Base-by-base conservation (phyloP, 129 eudicot genomes). In the Ambrosia artemisiifolia region DNA sequence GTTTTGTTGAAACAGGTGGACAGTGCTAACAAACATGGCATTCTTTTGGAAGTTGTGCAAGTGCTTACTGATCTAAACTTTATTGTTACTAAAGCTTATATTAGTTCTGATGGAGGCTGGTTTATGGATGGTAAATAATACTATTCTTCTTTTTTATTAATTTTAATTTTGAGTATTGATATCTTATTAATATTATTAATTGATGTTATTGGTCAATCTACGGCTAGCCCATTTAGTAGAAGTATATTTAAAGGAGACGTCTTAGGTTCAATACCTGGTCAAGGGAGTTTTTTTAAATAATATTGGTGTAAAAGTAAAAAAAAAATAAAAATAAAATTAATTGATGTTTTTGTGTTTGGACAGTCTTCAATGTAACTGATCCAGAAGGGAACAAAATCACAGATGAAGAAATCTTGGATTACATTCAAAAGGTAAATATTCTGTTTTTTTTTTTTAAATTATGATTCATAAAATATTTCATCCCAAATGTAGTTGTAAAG, bases 101-200 rank as follows among this genome's bases (percentile, higher is more conserved):
- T 94, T 12, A 87, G 93, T 69, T 94, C 99, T 43, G 99, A 94
- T 86, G 99, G 99, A 57, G 97, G 99, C 14, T 94, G 99, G 99
- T 94, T 94, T 80, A 94, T 94, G 99, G 99, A 94, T 85, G 99
- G 99, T 94, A 88, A 88, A 75, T 47, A 88, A 75, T 35, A 0
- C 6, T 64, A 0, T 9, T 3, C 36, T 59, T 1, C 7, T 20
- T 43, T 34, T 57, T 35, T 62, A 30, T 34, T 34, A 11, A 10
- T n/a, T n/a, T 46, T 47, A 28, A 46, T 64, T 14, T 50, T 33
- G 8, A 5, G 7, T 51, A 34, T 6, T 40, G 44, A n/a, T n/a
- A n/a, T n/a, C n/a, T n/a, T n/a, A n/a, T n/a, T 55, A 24, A 6
- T 32, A 61, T 36, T 55, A 16, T 12, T 46, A 33, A 24, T 24